A percentile compares a stretch with the other conserved stretches of the same genome.
Evolutionary conservation across 257 asterid genomes (phyloP).

Genomic region (Jaltomata sinuosa): DNA sequence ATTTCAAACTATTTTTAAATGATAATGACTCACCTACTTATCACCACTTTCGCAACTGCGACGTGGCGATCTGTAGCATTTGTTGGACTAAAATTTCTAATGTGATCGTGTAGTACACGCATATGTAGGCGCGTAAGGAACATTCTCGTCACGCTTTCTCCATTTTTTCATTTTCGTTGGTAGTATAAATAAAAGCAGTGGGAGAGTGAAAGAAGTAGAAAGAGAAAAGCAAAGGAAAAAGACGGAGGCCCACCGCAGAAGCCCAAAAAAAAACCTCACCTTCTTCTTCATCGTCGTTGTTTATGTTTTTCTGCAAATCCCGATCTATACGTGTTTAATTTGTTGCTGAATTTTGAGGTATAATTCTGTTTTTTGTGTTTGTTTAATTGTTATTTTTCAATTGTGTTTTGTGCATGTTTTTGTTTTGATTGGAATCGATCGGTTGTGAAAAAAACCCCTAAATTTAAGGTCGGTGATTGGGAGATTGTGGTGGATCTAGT

Average conservation of each 20-base stretch:
- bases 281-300: not conserved
- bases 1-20: not conserved
- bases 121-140: not conserved
- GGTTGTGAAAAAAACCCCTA: not conserved
- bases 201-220: not conserved
- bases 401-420: not conserved
- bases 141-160: not conserved
- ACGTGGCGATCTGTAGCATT: not conserved
- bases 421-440: not conserved
- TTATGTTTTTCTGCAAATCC: not conserved
- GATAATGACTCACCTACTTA: not conserved
- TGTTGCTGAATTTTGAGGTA: not conserved
- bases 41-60: not conserved
- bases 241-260: not conserved
- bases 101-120: not conserved
- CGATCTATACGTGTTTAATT: not conserved
- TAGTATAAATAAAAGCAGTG: not conserved
- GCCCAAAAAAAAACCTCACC: not conserved
- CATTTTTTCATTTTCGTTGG: not conserved
- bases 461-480: slow-evolving; percentile 7
- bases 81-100: not conserved
- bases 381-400: not conserved
- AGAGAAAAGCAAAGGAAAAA: not conserved
- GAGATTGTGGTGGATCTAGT: slow-evolving; percentile 16
- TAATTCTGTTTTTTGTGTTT: not conserved